A percentile compares a stretch with the other conserved stretches of the same genome.
Evolutionary conservation across 2,329 filamentous ascomycete species (phyloP).

Genomic region (Trichophyton mentagrophytes): DNA sequence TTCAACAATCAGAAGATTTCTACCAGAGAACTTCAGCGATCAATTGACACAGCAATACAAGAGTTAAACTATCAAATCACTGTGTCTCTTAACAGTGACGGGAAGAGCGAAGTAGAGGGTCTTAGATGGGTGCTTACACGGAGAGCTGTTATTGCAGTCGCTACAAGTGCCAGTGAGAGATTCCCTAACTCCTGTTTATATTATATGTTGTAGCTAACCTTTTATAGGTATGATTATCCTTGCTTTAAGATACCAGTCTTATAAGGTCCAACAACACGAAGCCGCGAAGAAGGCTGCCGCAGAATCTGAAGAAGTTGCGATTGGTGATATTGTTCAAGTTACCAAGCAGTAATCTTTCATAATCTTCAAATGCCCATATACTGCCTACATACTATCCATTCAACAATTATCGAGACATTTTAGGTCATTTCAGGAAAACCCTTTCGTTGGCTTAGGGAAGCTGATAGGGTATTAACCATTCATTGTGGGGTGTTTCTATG

Average conservation of each 20-base stretch:
- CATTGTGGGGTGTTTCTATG: no score
- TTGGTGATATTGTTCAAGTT: slow-evolving; percentile 1
- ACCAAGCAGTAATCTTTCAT: background rate
- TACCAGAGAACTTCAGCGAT: slow-evolving; percentile 75
- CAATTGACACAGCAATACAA: slow-evolving; percentile 77
- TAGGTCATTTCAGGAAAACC: background rate
- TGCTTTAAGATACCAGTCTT: slow-evolving; percentile 35
- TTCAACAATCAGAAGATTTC: slow-evolving; percentile 94
- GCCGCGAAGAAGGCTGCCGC: slow-evolving; percentile 23
- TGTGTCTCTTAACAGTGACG: slow-evolving; percentile 75
- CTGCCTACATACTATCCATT: background rate
- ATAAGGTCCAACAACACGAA: slow-evolving; percentile 25
- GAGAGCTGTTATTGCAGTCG: slow-evolving; percentile 50
- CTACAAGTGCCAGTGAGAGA: slow-evolving; percentile 35
- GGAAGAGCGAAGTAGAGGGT: slow-evolving; percentile 81
- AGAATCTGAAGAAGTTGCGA: background rate
- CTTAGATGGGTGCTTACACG: slow-evolving; percentile 71
- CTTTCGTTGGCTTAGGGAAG: no score
- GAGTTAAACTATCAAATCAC: slow-evolving; percentile 95
- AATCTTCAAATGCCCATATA: background rate
- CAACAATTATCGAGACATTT: background rate
- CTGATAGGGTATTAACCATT: no score
- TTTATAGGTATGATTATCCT: slow-evolving; percentile 36
- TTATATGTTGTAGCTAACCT: slow-evolving; percentile 5
- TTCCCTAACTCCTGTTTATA: background rate